Evolutionary conservation across 2,329 filamentous ascomycete genomes (phyloP), one percentile per base, ranked within the genome.

Genomic region (Calonectria leucothoes): DNA sequence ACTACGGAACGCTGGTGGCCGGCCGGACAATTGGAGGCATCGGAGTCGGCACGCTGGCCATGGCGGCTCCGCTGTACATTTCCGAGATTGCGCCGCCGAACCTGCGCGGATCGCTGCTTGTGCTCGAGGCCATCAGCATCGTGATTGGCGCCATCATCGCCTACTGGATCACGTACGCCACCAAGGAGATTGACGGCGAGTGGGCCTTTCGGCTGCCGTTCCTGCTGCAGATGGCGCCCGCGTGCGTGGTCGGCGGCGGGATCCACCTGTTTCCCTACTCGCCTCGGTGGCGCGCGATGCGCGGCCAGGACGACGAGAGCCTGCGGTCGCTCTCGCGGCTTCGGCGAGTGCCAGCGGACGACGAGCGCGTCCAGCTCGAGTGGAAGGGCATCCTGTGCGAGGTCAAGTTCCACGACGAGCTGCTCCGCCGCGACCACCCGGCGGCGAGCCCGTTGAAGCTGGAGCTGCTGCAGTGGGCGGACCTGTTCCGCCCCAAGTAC

Each of bases 141-240:
- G 88, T 90, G 45, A 87, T 87, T 59, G 91, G 88, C 3, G 87
- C 86, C 70, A 85, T 90, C 4, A 82, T 89, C 29, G 86, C 88
- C 1, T 91, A 86, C 77, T 91, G 88, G 86, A 88, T 89, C 45
- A 88, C 87, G 0, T 91, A 90, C 70, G 89, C 85, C 0, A 90
- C 88, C 0, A 81, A 83, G 7, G 82, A 84, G 74, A 85, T 89
- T 49, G 72, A 81, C 0, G 78, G 83, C 37, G 84, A 87, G 75
- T 83, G 82, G 79, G 80, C 87, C 4, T 89, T 85, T 77, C 83
- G 87, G 8, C 81, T 89, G 0, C 88, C 88, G 0, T 88, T 88
- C 70, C 81, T 85, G 4, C 80, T 89, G 6, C 88, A 89, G 69
- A 78, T 84, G 71, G 64, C 25, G 1, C 73, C 73, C 0, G 73